Evolutionary conservation across 768 basidiomycete genomes (phyloP).

Genomic region (Leccinum pellstonianum): DNA sequence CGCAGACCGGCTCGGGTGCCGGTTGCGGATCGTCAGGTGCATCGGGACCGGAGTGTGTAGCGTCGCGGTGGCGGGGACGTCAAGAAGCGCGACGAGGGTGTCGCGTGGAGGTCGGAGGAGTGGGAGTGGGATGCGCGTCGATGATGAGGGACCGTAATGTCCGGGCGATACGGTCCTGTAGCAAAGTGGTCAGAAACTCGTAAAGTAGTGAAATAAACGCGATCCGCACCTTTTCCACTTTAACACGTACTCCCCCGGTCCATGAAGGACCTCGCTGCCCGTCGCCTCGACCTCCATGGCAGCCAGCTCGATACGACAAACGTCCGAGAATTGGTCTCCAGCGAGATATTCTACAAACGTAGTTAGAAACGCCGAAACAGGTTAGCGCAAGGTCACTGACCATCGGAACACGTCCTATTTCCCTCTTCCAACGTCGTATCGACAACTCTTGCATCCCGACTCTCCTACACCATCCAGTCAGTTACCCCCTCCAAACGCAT

Average conservation of each 20-base stretch:
- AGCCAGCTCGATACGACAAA: conserved; percentile 51
- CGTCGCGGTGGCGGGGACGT: conserved; percentile 57
- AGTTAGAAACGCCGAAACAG: conserved; percentile 1
- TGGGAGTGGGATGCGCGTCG: conserved; percentile 59
- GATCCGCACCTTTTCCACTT: conserved; percentile 60
- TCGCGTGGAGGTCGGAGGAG: conserved; percentile 58
- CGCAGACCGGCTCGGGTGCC: conserved; percentile 60
- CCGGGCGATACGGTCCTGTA: conserved; percentile 48
- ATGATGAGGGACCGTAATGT: conserved; percentile 43
- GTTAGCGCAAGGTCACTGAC: conserved; percentile 26
- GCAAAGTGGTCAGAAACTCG: background rate
- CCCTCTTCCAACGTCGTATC: conserved; percentile 52
- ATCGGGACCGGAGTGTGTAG: conserved; percentile 63
- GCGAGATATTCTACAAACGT: conserved; percentile 51
- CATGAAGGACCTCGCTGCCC: conserved; percentile 36
- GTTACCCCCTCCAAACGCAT: too few relatives aligned
- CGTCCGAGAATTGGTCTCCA: conserved; percentile 63
- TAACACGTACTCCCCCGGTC: conserved; percentile 60
- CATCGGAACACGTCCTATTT: conserved; percentile 46
- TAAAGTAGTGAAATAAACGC: background rate
- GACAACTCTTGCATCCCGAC: conserved; percentile 44
- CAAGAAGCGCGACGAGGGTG: conserved; percentile 62
- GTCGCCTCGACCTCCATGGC: conserved; percentile 38
- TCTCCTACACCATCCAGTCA: conserved; percentile 35
- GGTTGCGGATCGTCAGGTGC: conserved; percentile 61